These are phyloP conservation scores for Aspergillus coremiiformis DNA, from an alignment of 495 filamentous ascomycete species.

Conservation along the genomic window DNA sequence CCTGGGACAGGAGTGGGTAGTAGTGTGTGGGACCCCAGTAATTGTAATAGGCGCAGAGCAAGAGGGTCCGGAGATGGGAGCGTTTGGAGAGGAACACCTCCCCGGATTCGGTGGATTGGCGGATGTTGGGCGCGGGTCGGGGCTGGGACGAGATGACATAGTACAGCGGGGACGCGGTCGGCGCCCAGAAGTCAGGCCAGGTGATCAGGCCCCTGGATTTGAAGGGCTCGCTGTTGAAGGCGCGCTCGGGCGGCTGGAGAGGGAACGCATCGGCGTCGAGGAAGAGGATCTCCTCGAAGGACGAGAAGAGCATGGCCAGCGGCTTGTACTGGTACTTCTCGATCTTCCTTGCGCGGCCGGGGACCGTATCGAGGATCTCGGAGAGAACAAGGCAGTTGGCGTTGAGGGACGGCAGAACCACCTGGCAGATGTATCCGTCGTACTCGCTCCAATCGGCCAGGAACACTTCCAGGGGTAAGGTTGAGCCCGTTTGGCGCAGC, in stretches of 20 bases:
- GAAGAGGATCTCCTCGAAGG: slow-evolving; percentile 45
- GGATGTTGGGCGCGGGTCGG: slow-evolving; percentile 13
- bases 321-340: slow-evolving; percentile 43
- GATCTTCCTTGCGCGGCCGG: slow-evolving; percentile 9
- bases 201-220: slow-evolving; percentile 37
- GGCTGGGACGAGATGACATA: slow-evolving; percentile 38
- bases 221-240: slow-evolving; percentile 40
- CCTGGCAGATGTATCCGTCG: slow-evolving; percentile 41
- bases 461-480: slow-evolving; percentile 46
- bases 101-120: slow-evolving; percentile 41
- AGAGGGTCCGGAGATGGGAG: slow-evolving; percentile 34
- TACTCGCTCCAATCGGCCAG: slow-evolving; percentile 37
- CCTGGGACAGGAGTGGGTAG: slow-evolving; percentile 44
- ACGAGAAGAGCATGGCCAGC: slow-evolving; percentile 44
- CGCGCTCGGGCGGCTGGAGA: slow-evolving; percentile 28
- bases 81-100: slow-evolving; percentile 41
- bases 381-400: slow-evolving; percentile 39
- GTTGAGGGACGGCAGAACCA: slow-evolving; percentile 34
- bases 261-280: slow-evolving; percentile 29
- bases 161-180: slow-evolving; percentile 39
- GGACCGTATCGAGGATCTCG: slow-evolving; percentile 16
- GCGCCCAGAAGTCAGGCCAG: slow-evolving; percentile 52
- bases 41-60: slow-evolving; percentile 51
- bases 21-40: slow-evolving; percentile 43
- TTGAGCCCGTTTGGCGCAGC: slow-evolving; percentile 43